A percentile compares a stretch with the other conserved stretches of the same genome.
Conservation (phyloP, 2,329 filamentous ascomycete species). For the Nemania abortiva region DNA sequence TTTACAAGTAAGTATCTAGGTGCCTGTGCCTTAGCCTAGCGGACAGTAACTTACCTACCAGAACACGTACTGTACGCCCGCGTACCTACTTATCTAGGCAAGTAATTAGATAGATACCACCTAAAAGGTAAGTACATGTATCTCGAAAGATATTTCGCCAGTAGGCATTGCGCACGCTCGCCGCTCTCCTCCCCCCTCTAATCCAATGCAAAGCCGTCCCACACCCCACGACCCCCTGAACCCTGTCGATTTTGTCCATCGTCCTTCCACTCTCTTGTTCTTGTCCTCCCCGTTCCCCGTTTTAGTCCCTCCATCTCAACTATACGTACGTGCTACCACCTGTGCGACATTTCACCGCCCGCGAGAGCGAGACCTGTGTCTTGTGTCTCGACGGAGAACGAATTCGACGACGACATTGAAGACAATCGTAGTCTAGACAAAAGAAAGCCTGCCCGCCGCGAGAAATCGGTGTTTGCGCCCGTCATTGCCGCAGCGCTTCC, state of each 20-base stretch:
- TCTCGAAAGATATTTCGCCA: no score
- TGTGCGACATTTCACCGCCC: constrained; percentile 44
- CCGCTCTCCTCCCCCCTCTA: no score
- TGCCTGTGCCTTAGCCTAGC: no score
- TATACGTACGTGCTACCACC: constrained; percentile 26
- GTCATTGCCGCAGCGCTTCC: constrained; percentile 18
- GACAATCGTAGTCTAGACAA: not conserved
- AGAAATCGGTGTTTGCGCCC: constrained; percentile 14
- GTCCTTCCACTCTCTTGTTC: constrained; percentile 33
- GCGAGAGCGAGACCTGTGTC: constrained; percentile 43
- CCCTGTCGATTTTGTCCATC: constrained; percentile 37
- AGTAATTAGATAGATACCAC: not conserved
- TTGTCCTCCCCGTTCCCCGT: constrained; percentile 41
- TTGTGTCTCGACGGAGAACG: constrained; percentile 43
- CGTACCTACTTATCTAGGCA: not conserved
- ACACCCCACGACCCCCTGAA: constrained; percentile 35
- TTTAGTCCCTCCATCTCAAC: constrained; percentile 39
- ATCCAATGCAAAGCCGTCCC: constrained; percentile 7
- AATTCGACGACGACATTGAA: constrained; percentile 30
- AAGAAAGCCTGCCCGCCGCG: not conserved
- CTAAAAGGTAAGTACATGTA: no score
- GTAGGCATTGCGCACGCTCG: not conserved
- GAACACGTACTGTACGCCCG: no score
- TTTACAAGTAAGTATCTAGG: no score
- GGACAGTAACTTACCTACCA: no score